Evolutionary conservation across 2,329 filamentous ascomycete genomes (phyloP).

Genomic region (Geosmithia morbida): DNA sequence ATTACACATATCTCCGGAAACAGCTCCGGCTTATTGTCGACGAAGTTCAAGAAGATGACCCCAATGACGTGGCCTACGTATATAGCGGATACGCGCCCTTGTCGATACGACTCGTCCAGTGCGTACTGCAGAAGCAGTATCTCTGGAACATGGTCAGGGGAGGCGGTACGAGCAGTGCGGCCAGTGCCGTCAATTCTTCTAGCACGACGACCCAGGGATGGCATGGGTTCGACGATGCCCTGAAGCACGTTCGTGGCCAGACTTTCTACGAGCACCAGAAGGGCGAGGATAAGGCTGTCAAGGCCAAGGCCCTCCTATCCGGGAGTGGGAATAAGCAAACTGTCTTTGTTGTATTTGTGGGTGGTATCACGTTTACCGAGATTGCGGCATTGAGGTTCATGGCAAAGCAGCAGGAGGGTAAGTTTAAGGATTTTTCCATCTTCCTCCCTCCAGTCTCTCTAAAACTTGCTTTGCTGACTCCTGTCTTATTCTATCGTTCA

Average conservation of each 20-base stretch:
- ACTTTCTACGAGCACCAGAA: conserved; percentile 90
- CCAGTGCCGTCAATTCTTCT: conserved; percentile 14
- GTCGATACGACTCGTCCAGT: conserved; percentile 82
- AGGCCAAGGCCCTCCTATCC: conserved; percentile 70
- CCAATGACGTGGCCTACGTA: conserved; percentile 92
- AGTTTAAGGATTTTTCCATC: conserved; percentile 7
- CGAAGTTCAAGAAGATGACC: conserved; percentile 89
- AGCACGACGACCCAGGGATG: conserved; percentile 61
- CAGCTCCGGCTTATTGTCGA: conserved; percentile 82
- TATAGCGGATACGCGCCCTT: conserved; percentile 95
- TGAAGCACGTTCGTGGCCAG: conserved; percentile 74
- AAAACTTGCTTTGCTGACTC: conserved; percentile 4
- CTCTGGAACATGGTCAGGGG: conserved; percentile 58
- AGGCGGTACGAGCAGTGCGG: conserved; percentile 18
- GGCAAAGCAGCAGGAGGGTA: conserved; percentile 65
- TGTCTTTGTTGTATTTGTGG: conserved; percentile 90
- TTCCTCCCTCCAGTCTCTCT: background rate
- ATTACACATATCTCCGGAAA: conserved; percentile 80
- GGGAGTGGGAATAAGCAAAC: conserved; percentile 70
- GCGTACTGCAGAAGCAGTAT: conserved; percentile 80
- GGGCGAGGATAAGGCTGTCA: conserved; percentile 83
- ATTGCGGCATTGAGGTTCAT: conserved; percentile 89
- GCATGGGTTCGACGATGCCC: conserved; percentile 84
- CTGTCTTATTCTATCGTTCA: conserved; percentile 11
- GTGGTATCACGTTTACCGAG: conserved; percentile 93